Evolutionary conservation across 768 basidiomycete genomes (phyloP), one percentile per base, ranked within the genome.

Genomic region (Cubamyces sp.): DNA sequence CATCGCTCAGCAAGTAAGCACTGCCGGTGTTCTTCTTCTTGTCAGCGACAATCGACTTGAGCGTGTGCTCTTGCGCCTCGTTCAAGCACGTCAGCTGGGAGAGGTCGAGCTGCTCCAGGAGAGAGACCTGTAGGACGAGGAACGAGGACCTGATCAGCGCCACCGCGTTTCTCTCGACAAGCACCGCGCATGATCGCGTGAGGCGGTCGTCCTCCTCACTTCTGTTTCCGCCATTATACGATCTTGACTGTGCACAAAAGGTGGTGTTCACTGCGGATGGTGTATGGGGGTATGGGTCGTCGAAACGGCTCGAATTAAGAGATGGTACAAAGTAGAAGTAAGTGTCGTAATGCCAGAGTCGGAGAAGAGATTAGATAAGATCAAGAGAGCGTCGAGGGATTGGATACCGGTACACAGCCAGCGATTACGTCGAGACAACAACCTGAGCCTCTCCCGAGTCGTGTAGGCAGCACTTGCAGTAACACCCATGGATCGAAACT

Each of bases 81-180:
- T 92, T 92, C 66, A 92, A 80, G 67, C 90, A 91, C 61, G 84
- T 84, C 52, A 86, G 71, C 70, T 91, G 88, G 1, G 78, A 74
- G 19, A 75, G 60, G 69, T 91, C 88, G 49, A 91, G 75, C 60
- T 78, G 78, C 68, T 85, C 79, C 54, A 88, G 78, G 21, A 87
- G 75, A 23, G 85, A 86, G 54, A 76, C 74, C 84, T 86, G 57
- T 14, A 59, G 46, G 34, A 25, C 12, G 34, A 34, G 34, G 5
- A 11, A 34, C 34, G 34, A 34, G 34, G 34, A 11, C 34, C 9
- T 14, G 45, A 50, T 42, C 57, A 49, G 43, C 55, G 54, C 47
- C 54, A 51, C 48, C 46, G 48, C 50, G 45, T 34, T 40, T 40
- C 19, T 11, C 25, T 15, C 11, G 18, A 15, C 42, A 16, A 18